phyloP scores from a whole-genome alignment of 108 stramenopile genomes.

The Fistulifera pelliculosa region DNA sequence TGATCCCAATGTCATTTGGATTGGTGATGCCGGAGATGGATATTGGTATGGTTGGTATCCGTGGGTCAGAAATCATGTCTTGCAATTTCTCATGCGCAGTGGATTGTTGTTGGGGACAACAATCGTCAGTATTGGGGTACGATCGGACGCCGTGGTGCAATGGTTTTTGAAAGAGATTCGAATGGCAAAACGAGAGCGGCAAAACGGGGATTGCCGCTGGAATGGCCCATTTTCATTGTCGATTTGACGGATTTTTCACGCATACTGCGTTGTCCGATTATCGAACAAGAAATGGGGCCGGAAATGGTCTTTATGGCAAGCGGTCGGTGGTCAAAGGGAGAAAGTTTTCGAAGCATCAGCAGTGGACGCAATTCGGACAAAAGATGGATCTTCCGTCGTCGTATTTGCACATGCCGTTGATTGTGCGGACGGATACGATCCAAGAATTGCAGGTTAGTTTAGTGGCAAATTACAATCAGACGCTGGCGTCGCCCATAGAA shows the following conservation, averaged over 20 bases:
- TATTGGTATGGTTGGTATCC: constrained; percentile 14
- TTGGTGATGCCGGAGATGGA: constrained; percentile 15
- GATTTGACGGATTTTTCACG: constrained; percentile 19
- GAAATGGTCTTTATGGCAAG: constrained; percentile 13
- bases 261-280: constrained; percentile 2
- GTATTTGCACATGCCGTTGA: constrained; percentile 18
- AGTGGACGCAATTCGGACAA: background rate
- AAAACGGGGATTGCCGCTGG: constrained; percentile 6
- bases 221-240: constrained; percentile 24
- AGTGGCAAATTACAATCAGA: constrained; percentile 8
- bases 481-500: constrained; percentile 11
- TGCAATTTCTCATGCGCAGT: background rate
- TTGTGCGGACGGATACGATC: constrained; percentile 28
- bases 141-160: no score
- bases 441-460: constrained; percentile 1
- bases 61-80: constrained; percentile 8
- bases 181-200: constrained; percentile 1
- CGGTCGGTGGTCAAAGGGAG: constrained; percentile 17
- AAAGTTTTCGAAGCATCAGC: background rate
- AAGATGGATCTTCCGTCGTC: background rate
- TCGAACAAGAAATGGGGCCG: constrained; percentile 15
- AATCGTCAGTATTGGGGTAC: no score
- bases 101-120: no score
- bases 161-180: no score
- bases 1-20: constrained; percentile 16